phyloP scores from a whole-genome alignment of 169 alveolate species.

The Plasmodium adleri region DNA sequence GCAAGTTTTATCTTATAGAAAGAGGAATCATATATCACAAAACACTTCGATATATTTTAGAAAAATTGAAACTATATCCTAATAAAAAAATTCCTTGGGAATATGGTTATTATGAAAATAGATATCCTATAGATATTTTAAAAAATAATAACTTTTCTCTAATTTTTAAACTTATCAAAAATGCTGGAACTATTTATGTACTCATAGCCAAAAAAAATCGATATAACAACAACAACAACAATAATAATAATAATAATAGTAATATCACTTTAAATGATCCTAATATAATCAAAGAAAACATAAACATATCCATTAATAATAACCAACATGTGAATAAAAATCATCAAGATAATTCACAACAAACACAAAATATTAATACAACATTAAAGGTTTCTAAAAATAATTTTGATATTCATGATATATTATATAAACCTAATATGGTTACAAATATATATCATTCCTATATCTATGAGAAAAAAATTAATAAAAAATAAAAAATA shows the following conservation, averaged over 20 bases:
- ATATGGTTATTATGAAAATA: slow-evolving; percentile 85
- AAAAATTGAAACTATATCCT: slow-evolving; percentile 82
- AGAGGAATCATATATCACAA: slow-evolving; percentile 83
- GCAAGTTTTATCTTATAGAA: slow-evolving; percentile 79
- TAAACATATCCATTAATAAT: not conserved
- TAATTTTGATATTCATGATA: slow-evolving; percentile 22
- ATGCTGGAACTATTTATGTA: slow-evolving; percentile 71
- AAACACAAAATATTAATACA: slow-evolving; percentile 7
- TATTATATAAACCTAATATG: slow-evolving; percentile 5
- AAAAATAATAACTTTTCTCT: slow-evolving; percentile 58
- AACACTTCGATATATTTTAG: slow-evolving; percentile 76
- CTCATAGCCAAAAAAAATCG: slow-evolving; percentile 63
- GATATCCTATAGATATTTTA: slow-evolving; percentile 80
- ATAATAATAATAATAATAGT: not conserved
- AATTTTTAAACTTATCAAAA: slow-evolving; percentile 62
- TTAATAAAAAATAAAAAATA: not conserved
- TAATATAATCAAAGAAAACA: not conserved
- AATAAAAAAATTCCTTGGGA: slow-evolving; percentile 86
- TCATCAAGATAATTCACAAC: too few relatives aligned
- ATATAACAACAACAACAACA: not conserved
- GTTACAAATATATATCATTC: too few relatives aligned
- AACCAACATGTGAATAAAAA: too few relatives aligned
- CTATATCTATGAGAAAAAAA: too few relatives aligned
- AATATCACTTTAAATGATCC: not conserved
- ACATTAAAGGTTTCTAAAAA: not conserved